Evolutionary conservation across 441 rosid species (phyloP).

Genomic region (Corymbia citriodora): DNA sequence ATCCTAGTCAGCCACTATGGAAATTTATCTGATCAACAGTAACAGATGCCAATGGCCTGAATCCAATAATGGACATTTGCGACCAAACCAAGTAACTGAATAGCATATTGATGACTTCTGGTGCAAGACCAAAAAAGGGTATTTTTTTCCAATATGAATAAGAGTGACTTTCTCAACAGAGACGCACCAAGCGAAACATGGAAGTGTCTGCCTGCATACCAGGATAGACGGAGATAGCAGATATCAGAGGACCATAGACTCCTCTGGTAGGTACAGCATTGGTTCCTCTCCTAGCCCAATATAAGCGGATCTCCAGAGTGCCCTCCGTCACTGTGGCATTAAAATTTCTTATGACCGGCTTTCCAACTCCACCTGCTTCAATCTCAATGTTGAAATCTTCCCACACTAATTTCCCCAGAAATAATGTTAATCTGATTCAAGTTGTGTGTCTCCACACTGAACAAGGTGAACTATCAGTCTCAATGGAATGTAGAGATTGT

Average conservation of each 20-base stretch:
- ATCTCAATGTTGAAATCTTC: not conserved
- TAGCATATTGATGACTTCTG: not conserved
- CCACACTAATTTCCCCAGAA: not conserved
- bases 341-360: not conserved
- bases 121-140: not conserved
- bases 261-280: not conserved
- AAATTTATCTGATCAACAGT: not conserved
- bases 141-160: not conserved
- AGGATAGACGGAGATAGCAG: not conserved
- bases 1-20: not conserved
- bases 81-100: not conserved
- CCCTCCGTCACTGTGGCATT: not conserved
- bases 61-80: not conserved
- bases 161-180: not conserved
- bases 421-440: not conserved
- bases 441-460: not conserved
- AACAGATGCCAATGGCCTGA: not conserved
- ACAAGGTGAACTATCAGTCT: not conserved
- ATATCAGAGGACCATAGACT: conserved; percentile 12
- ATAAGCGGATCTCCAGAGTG: not conserved
- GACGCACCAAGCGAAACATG: not conserved
- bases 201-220: not conserved
- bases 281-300: conserved; percentile 9
- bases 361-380: not conserved
- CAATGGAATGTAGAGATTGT: not conserved